Percentiles rank a stretch among this genome's conserved stretches.
Conservation (phyloP, 1,284 basidiomycete genomes). For the Sanghuangporus baumii region DNA sequence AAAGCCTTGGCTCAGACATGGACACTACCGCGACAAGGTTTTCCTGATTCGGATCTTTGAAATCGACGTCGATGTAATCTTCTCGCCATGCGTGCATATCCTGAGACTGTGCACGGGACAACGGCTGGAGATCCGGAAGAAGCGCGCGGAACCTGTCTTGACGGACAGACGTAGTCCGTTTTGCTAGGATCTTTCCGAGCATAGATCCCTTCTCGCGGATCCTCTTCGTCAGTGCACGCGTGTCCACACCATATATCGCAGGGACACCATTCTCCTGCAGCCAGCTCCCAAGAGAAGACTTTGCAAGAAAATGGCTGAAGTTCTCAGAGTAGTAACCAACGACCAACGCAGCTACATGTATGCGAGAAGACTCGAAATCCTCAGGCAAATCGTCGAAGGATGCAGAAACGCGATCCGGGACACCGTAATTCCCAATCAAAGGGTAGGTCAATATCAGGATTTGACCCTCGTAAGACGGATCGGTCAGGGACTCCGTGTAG, state of each 20-base stretch:
- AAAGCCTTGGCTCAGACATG: slow-evolving; percentile 62
- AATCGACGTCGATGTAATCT: slow-evolving; percentile 78
- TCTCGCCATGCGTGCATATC: slow-evolving; percentile 62
- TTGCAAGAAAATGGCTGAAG: slow-evolving; percentile 93
- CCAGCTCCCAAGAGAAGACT: slow-evolving; percentile 87
- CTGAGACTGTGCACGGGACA: slow-evolving; percentile 49
- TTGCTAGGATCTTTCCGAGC: slow-evolving; percentile 78
- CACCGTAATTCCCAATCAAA: slow-evolving; percentile 96
- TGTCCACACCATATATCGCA: slow-evolving; percentile 96
- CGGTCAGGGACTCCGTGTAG: slow-evolving; percentile 97
- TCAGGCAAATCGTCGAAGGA: slow-evolving; percentile 61
- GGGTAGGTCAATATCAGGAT: slow-evolving; percentile 98
- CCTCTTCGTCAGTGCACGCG: slow-evolving; percentile 93
- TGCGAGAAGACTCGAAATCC: slow-evolving; percentile 92
- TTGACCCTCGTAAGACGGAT: slow-evolving; percentile 98
- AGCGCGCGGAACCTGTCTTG: slow-evolving; percentile 25
- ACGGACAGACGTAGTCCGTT: slow-evolving; percentile 39
- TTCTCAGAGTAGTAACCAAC: slow-evolving; percentile 94
- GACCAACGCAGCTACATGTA: slow-evolving; percentile 90
- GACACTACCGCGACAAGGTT: slow-evolving; percentile 95
- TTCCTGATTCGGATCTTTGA: slow-evolving; percentile 82
- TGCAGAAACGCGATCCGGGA: slow-evolving; percentile 68
- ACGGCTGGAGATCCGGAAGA: slow-evolving; percentile 32
- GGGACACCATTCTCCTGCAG: slow-evolving; percentile 94
- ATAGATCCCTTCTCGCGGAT: slow-evolving; percentile 93